phyloP scores from a whole-genome alignment of 768 basidiomycete genomes.

The Suillus tomentosus region DNA sequence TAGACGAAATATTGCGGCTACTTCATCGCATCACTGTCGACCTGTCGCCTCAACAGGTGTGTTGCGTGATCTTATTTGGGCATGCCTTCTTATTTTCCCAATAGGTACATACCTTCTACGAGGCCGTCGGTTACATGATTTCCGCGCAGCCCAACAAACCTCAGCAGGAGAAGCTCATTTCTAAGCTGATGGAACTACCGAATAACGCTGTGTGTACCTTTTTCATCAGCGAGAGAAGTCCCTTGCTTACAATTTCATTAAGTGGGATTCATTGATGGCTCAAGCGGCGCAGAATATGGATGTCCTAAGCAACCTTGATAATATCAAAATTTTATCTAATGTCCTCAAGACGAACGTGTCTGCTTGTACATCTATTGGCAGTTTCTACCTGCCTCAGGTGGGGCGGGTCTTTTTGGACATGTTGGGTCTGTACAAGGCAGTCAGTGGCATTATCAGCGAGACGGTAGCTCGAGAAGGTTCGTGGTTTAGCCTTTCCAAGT shows the following conservation, averaged over 20 bases:
- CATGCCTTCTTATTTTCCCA: conserved; percentile 11
- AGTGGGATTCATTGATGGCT: conserved; percentile 98
- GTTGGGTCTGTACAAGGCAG: conserved; percentile 97
- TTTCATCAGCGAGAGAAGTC: background rate
- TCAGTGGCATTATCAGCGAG: conserved; percentile 94
- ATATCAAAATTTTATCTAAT: conserved; percentile 95
- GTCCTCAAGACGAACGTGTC: conserved; percentile 98
- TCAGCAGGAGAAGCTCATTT: conserved; percentile 92
- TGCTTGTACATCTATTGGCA: conserved; percentile 95
- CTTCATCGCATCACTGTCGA: conserved; percentile 95
- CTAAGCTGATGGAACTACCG: conserved; percentile 94
- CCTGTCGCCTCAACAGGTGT: conserved; percentile 82
- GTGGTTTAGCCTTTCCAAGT: conserved; percentile 18
- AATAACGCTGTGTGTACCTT: conserved; percentile 81
- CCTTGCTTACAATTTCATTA: conserved; percentile 5
- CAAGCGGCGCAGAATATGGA: conserved; percentile 93
- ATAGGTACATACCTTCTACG: conserved; percentile 95
- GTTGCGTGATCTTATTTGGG: conserved; percentile 11
- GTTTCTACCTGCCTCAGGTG: conserved; percentile 96
- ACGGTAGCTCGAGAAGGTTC: conserved; percentile 84
- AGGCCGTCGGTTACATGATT: conserved; percentile 99
- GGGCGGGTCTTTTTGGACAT: conserved; percentile 96
- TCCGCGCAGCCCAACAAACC: conserved; percentile 98
- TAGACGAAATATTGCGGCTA: conserved; percentile 92
- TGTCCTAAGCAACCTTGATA: conserved; percentile 86